Evolutionary conservation across 2,329 filamentous ascomycete genomes (phyloP), one percentile per base, ranked within the genome.

Genomic region (Botrytis galanthina): DNA sequence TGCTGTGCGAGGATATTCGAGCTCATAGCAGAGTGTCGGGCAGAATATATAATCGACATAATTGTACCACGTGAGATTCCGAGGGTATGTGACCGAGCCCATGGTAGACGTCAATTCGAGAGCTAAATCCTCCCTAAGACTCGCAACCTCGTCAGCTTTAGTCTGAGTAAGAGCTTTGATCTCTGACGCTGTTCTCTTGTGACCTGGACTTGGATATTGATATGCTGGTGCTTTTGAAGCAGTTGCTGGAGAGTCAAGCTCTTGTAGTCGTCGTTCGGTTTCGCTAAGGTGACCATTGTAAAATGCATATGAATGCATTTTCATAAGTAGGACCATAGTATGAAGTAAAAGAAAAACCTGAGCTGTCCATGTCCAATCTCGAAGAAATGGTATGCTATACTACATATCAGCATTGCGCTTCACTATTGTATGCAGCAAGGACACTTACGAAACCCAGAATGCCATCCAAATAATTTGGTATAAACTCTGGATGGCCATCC

Each of bases 231-330:
- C 88, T 78, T 89, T 89, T 69, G 91, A 91, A 7, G 89, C 88
- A 7, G 87, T 89, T n/a, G 88, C 87, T 2, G 94, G 94, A 73
- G 88, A 84, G 82, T 99, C 96, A 48, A 99, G 90, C 59, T 90
- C 90, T 73, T 88, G 89, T 20, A 99, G 86, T 18, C 94, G 91
- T 80, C 92, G 91, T 82, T 97, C 89, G 0, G 94, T 97, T 82
- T 96, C 93, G 77, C 92, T 93, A 26, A 99, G 86, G 82, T 99
- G 96, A 18, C 96, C 96, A 79, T 98, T 98, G 85, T 99, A 99
- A 82, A 98, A 99, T 37, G 94, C 93, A 80, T 97, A 99, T 9
- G 95, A 98, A 82, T 99, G 96, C 90, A 98, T 96, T 86, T 99
- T 99, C 96, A 99, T 99, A 69, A 98, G 90, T 32, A 99, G 87